Percentiles rank a stretch among this genome's conserved stretches.
phyloP scores from a whole-genome alignment of 192 early-diverging fungal species.

The Backusella luteola region DNA sequence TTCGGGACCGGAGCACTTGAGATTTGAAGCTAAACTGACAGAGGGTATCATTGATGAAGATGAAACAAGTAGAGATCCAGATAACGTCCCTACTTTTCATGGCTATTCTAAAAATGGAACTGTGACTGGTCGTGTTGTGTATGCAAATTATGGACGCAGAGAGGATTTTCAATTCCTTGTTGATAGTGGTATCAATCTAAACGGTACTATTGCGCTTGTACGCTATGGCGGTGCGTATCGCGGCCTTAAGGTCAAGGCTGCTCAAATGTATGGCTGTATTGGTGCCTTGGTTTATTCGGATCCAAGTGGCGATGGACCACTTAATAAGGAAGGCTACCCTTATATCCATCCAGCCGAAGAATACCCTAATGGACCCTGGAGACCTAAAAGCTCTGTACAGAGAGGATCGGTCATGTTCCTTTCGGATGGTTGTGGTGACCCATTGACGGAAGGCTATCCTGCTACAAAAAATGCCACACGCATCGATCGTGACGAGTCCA shows the following conservation, averaged over 20 bases:
- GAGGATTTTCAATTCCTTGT: slow-evolving; percentile 54
- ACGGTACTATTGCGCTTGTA: slow-evolving; percentile 54
- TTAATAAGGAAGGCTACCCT: slow-evolving; percentile 19
- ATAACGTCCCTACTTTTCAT: slow-evolving; percentile 62
- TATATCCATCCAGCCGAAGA: slow-evolving; percentile 16
- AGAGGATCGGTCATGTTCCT: slow-evolving; percentile 57
- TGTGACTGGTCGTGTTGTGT: slow-evolving; percentile 56
- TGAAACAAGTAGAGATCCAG: slow-evolving; percentile 48
- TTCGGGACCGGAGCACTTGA: slow-evolving; percentile 38
- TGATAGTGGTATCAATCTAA: slow-evolving; percentile 42
- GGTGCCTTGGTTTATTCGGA: slow-evolving; percentile 66
- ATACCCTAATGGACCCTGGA: slow-evolving; percentile 40
- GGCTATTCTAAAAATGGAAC: slow-evolving; percentile 58
- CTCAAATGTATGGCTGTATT: slow-evolving; percentile 49
- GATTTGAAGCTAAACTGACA: slow-evolving; percentile 52
- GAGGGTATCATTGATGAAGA: slow-evolving; percentile 62
- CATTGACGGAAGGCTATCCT: slow-evolving; percentile 61
- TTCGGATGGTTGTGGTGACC: slow-evolving; percentile 54
- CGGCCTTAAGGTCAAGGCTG: slow-evolving; percentile 59
- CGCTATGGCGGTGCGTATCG: slow-evolving; percentile 60
- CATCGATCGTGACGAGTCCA: slow-evolving; percentile 41
- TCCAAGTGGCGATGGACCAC: slow-evolving; percentile 60
- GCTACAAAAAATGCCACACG: slow-evolving; percentile 50
- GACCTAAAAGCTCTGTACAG: slow-evolving; percentile 56
- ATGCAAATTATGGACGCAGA: slow-evolving; percentile 64